Percentiles rank a stretch among this genome's conserved stretches.
Evolutionary conservation across 768 basidiomycete species (phyloP).

Genomic region (Naematelia encephala): DNA sequence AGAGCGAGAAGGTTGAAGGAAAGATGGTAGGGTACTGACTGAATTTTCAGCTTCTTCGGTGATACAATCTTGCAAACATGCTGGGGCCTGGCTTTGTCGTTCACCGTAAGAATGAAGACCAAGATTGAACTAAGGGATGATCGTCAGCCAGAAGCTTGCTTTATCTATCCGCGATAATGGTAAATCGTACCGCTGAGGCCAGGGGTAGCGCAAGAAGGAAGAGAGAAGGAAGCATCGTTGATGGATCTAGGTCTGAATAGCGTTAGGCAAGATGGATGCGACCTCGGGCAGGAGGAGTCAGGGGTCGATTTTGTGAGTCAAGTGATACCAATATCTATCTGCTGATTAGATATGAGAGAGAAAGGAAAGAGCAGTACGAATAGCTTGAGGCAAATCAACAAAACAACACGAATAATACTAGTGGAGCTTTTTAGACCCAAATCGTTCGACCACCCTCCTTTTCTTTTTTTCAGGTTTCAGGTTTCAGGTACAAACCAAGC

Average conservation of each 20-base stretch:
- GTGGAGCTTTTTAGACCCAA: no score
- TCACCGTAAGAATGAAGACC: no score
- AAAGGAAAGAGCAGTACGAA: background rate
- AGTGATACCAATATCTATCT: no score
- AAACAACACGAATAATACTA: no score
- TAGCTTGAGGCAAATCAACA: background rate
- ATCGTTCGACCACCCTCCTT: background rate
- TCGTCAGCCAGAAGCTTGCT: no score
- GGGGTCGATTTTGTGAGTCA: background rate
- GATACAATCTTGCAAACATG: background rate
- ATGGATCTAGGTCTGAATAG: no score
- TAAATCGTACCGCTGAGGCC: background rate
- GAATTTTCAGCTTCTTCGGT: background rate
- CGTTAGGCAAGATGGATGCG: no score
- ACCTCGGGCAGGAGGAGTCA: background rate
- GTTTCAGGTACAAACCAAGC: background rate
- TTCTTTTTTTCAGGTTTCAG: background rate
- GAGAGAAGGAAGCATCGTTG: background rate
- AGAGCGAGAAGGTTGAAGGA: no score
- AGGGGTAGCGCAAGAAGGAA: background rate
- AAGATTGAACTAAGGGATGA: no score
- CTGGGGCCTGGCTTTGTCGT: background rate
- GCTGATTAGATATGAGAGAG: no score
- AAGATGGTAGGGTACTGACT: background rate
- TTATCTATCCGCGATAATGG: no score